These are phyloP conservation scores for Penicillium sumatraense DNA, from an alignment of 2,329 filamentous ascomycete species.

Conservation along the genomic window DNA sequence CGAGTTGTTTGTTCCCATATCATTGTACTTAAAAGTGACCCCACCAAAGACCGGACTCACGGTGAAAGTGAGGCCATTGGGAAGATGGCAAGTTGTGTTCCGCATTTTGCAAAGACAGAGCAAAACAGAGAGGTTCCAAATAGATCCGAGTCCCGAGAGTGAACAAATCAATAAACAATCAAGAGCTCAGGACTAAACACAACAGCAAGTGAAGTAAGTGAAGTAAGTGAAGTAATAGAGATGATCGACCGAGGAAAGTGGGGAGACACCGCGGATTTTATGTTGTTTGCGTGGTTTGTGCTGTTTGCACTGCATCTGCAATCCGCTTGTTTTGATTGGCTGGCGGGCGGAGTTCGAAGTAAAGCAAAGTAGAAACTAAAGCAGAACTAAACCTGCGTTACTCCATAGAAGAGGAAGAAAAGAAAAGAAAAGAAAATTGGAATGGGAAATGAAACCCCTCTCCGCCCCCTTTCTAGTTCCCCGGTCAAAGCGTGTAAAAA, in stretches of 20 bases:
- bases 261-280: background rate
- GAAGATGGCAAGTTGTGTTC: constrained; percentile 61
- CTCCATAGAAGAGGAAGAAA: background rate
- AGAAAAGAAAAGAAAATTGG: background rate
- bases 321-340: background rate
- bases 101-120: constrained; percentile 26
- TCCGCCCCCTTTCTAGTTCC: too few species aligned
- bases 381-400: too few species aligned
- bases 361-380: too few species aligned
- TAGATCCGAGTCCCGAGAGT: too few species aligned
- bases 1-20: constrained; percentile 69
- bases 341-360: background rate
- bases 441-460: background rate
- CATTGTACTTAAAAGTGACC: constrained; percentile 83
- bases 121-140: too few species aligned
- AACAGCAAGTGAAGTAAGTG: too few species aligned
- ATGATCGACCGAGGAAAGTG: background rate
- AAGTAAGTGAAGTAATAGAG: background rate
- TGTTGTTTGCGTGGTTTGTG: background rate
- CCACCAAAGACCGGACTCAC: constrained; percentile 90
- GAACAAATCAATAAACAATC: too few species aligned
- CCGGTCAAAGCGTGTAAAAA: background rate
- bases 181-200: too few species aligned
- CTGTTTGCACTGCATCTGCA: background rate
- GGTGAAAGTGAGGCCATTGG: constrained; percentile 83